Evolutionary conservation across 2,329 filamentous ascomycete species (phyloP), one percentile per base, ranked within the genome.

Genomic region (Boeremia exigua): DNA sequence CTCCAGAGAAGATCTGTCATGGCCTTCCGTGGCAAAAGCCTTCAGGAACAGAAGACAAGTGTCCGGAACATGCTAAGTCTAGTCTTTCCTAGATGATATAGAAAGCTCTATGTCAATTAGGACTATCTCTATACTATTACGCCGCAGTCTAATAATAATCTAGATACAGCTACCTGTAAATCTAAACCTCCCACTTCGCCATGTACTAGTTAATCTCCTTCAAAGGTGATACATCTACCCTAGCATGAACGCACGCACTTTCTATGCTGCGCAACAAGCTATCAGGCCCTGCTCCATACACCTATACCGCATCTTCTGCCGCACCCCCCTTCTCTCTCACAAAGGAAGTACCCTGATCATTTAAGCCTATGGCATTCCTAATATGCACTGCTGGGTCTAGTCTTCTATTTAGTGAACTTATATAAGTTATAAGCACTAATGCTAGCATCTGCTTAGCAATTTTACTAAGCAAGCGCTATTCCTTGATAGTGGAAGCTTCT

Each of bases 151-250:
- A 36, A n/a, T 15, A 12, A 36, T 36, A 12, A 36, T 5, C 33
- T 12, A 6, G 33, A 36, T 7, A 36, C 12, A 15, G 33, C 33
- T 36, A n/a, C 33, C 12, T n/a, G 14, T 36, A 12, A 23, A 27
- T 40, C 29, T 47, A 47, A 19, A 47, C 44, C 28, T 47, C 44
- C 44, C 44, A 47, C 15, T 47, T 47, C n/a, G 44, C 44, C 44
- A 47, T 47, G 28, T 47, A 47, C 44, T 29, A 47, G 15, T 33
- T 17, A 5, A 44, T 4, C 11, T 47, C n/a, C 28, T 47, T 36
- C n/a, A 8, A 9, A 47, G 5, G n/a, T n/a, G n/a, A 25, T 7
- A 47, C 23, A 30, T 47, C 32, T 6, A 6, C 11, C 30, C 44
- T 29, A 17, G 28, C 15, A 27, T n/a, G 29, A 4, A 36, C 44